Base-by-base conservation (phyloP, 768 basidiomycete species). In the Tulasnella sp. region DNA sequence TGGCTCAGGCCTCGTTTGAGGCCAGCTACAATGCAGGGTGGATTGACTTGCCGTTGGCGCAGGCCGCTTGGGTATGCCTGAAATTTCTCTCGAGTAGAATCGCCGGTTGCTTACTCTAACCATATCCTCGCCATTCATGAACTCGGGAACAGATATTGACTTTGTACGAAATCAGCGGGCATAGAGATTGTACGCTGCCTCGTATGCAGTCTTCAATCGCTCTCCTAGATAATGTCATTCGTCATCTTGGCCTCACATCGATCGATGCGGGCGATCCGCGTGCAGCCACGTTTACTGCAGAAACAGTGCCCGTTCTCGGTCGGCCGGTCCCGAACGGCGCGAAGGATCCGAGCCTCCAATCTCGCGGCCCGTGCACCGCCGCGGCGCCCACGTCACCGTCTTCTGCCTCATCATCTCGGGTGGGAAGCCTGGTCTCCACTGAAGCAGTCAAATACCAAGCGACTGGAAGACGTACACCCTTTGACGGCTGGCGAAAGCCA, bases 91-190 rank as follows among this genome's bases (percentile, higher is more conserved):
- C 34, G 34, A 38, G 15, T n/a, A n/a, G n/a, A n/a, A n/a, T n/a
- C 34, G 15, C 34, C 50, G 29, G 25, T 52, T 10, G 19, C n/a
- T 31, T 34, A 24, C 50, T 29, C 22, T n/a, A 11, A 29, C n/a
- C n/a, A n/a, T n/a, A n/a, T n/a, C n/a, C n/a, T 48, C n/a, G 21
- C 7, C 21, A 5, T n/a, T 48, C n/a, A 21, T 7, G 11, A 22
- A 48, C 46, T n/a, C n/a, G n/a, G n/a, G n/a, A 15, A 38, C 34
- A 45, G 43, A 49, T 58, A 45, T 46, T 58, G 31, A 41, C 34
- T 4, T 45, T 58, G 27, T 58, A 45, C 48, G 56, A 58, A 45
- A 58, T 49, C 31, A 45, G 56, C 56, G 42, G 44, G 3, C 56
- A 58, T 34, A 42, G 44, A 45, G 15, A 29, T 22, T 58, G 38